These are phyloP conservation scores for Penicillium alfredii DNA, from an alignment of 495 filamentous ascomycete species.

Conservation along the genomic window DNA sequence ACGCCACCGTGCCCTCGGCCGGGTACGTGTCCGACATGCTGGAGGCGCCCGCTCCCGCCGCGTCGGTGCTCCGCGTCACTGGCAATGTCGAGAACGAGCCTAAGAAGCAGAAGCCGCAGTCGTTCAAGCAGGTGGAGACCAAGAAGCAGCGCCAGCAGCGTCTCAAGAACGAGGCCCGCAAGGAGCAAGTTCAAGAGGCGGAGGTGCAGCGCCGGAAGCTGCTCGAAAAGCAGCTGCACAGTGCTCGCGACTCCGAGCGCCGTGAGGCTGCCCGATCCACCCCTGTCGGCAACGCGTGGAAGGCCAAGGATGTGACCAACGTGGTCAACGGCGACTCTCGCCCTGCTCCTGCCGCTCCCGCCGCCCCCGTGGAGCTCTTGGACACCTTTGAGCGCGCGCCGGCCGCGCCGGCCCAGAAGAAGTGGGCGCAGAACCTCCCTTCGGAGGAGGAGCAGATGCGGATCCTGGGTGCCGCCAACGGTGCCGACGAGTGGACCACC, in stretches of 20 bases:
- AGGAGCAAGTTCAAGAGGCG: conserved; percentile 61
- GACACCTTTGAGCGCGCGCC: conserved; percentile 66
- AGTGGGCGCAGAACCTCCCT: conserved; percentile 55
- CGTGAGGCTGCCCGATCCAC: conserved; percentile 65
- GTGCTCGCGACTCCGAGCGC: conserved; percentile 73
- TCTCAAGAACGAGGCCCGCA: conserved; percentile 70
- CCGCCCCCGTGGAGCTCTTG: conserved; percentile 49
- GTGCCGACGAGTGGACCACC: conserved; percentile 66
- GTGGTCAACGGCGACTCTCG: conserved; percentile 21
- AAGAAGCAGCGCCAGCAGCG: conserved; percentile 91
- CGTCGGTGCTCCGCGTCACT: conserved; percentile 72
- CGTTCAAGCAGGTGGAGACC: conserved; percentile 55
- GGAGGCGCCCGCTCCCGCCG: conserved; percentile 59
- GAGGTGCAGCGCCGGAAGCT: conserved; percentile 66
- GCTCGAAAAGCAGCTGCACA: conserved; percentile 73
- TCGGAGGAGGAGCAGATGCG: conserved; percentile 85
- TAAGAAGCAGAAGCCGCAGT: conserved; percentile 58
- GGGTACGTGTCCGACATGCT: conserved; percentile 83
- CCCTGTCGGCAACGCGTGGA: conserved; percentile 57
- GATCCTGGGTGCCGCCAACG: conserved; percentile 51
- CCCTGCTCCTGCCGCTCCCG: conserved; percentile 22
- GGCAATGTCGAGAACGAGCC: conserved; percentile 53
- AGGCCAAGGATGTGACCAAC: conserved; percentile 34
- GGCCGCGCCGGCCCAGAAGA: conserved; percentile 19
- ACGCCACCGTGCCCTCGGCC: conserved; percentile 43